Percentiles rank a stretch among this genome's conserved stretches.
Evolutionary conservation across 2,329 filamentous ascomycete genomes (phyloP).

Genomic region (Aspergillus sp.): DNA sequence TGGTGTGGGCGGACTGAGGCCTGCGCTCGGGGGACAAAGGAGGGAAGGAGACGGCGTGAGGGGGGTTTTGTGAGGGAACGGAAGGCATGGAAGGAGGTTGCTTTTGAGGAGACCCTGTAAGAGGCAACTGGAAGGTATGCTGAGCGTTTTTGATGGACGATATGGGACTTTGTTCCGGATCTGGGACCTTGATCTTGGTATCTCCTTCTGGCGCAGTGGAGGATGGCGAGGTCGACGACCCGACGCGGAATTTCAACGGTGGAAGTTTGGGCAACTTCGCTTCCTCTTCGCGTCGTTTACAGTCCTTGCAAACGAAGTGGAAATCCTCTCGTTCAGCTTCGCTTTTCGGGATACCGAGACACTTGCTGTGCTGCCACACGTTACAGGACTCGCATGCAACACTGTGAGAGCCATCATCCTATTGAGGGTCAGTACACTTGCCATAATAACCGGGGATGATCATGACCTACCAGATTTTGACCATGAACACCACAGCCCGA

Average conservation of each 20-base stretch:
- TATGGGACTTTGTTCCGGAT: constrained; percentile 17
- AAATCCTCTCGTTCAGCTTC: constrained; percentile 86
- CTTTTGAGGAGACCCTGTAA: constrained; percentile 25
- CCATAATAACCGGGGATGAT: neutral
- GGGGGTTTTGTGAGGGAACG: constrained; percentile 15
- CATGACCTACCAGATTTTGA: constrained; percentile 64
- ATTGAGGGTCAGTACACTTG: constrained; percentile 23
- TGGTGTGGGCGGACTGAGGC: constrained; percentile 26
- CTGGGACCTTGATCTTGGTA: constrained; percentile 24
- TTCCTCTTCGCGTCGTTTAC: constrained; percentile 67
- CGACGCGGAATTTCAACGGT: constrained; percentile 60
- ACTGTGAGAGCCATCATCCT: constrained; percentile 90
- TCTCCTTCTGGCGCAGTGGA: constrained; percentile 16
- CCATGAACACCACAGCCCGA: constrained; percentile 83
- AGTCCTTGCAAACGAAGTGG: constrained; percentile 79
- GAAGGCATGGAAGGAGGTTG: constrained; percentile 18
- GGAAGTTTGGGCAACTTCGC: constrained; percentile 63
- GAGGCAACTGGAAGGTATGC: constrained; percentile 18
- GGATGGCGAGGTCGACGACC: constrained; percentile 46
- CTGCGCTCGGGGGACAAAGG: constrained; percentile 35
- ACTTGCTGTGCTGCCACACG: constrained; percentile 96
- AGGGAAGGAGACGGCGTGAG: constrained; percentile 18
- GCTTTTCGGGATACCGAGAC: constrained; percentile 74
- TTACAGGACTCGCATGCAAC: constrained; percentile 92
- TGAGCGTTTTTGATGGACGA: constrained; percentile 31